These are phyloP conservation scores for Paecilomyces formosus DNA, from an alignment of 2,329 filamentous ascomycete genomes.

Conservation along the genomic window DNA sequence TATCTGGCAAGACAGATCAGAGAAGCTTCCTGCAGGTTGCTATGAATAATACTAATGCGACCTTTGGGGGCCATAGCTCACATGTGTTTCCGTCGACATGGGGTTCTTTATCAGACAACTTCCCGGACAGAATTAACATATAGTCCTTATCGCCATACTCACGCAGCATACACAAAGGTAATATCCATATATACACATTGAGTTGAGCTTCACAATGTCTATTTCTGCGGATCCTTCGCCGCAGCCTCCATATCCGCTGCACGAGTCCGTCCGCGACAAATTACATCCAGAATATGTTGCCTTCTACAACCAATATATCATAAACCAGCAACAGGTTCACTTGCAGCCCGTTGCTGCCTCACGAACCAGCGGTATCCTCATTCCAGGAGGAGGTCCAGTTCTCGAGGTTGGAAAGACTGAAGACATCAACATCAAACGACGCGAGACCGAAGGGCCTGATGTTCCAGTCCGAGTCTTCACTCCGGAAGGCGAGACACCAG, in stretches of 20 bases:
- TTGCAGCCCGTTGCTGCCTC: conserved; percentile 47
- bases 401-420: conserved; percentile 41
- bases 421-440: conserved; percentile 38
- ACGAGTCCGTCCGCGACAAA: conserved; percentile 39
- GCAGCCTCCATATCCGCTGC: conserved; percentile 41
- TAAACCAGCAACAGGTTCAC: conserved; percentile 48
- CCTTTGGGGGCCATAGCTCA: neutral
- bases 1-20: neutral
- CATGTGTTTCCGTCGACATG: neutral
- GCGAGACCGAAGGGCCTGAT: conserved; percentile 41
- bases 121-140: neutral
- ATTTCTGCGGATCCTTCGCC: conserved; percentile 7
- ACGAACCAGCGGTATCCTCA: conserved; percentile 44
- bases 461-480: conserved; percentile 46
- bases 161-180: neutral
- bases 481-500: conserved; percentile 38
- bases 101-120: neutral
- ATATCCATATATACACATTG: neutral
- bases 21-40: neutral
- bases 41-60: neutral
- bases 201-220: neutral
- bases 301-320: conserved; percentile 47
- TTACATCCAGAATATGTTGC: conserved; percentile 45
- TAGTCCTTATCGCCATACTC: neutral
- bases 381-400: conserved; percentile 45